Evolutionary conservation across 257 asterid species (phyloP), one percentile per base, ranked within the genome.

Genomic region (Solanum gracilifrons): DNA sequence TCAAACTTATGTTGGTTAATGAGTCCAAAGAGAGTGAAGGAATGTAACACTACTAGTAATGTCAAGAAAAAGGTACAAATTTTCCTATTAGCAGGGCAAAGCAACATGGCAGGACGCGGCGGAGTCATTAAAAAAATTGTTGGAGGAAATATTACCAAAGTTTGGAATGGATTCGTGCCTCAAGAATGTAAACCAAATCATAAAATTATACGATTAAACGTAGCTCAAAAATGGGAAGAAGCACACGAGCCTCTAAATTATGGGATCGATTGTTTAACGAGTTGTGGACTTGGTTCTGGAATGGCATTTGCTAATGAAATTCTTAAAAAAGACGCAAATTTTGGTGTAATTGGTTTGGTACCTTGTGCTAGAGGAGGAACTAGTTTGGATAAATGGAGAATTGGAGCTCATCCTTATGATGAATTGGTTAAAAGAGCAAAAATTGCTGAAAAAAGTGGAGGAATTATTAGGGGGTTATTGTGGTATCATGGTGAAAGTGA

Each of bases 401-500:
- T 20, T 6, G 90, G 89, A 3, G 25, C 87, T 5, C 6, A 9
- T 13, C 80, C 87, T 18, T 90, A 88, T 32, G 80, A 86, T 31
- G 33, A 90, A 4, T 58, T 90, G 90, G 55, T 92, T 7, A 32
- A n/a, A 13, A 89, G 93, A 85, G 80, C 92, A 23, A 86, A 43
- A 3, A 85, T 41, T 7, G 90, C 93, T 3, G 21, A 82, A 18
- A 83, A 86, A 35, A 33, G 60, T 41, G 92, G 93, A 8, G 93
- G 94, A 36, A 64, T 25, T 20, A 71, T 92, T 13, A 82, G 88
- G 12, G 94, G 86, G 1, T 60, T 92, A 87, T 48, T 92, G 10
- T 92, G 94, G 94, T 92, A 88, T 86, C 94, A 92, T 87, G 94
- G 94, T 9, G 94, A 90, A 76, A 43, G 80, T 15, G 94, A 92